phyloP scores from a whole-genome alignment of 768 basidiomycete genomes.

The Hypsizygus marmoreus region DNA sequence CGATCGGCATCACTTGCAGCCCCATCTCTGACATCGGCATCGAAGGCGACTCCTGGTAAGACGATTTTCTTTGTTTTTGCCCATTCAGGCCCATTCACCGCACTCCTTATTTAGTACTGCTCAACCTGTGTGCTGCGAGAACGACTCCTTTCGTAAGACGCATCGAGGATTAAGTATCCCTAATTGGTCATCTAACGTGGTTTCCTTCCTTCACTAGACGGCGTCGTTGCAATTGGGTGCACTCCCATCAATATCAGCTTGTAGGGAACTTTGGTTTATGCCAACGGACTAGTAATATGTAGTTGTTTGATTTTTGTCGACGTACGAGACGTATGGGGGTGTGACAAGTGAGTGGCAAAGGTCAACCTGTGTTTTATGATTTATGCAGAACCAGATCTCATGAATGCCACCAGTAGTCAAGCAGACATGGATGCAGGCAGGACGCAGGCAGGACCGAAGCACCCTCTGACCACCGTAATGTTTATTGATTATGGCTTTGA shows the following conservation, averaged over 20 bases:
- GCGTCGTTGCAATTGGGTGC: constrained; percentile 28
- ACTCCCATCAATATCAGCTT: constrained; percentile 28
- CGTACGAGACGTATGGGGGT: too few species aligned
- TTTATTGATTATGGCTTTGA: too few species aligned
- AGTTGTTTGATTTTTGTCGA: too few species aligned
- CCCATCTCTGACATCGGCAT: constrained; percentile 28
- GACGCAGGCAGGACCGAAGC: too few species aligned
- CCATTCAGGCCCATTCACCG: background rate
- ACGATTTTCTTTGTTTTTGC: constrained; percentile 1
- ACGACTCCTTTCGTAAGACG: constrained; percentile 28
- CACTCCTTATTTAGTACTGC: constrained; percentile 18
- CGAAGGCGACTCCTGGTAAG: constrained; percentile 20
- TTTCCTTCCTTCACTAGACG: constrained; percentile 15
- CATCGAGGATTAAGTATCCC: background rate
- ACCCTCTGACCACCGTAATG: too few species aligned
- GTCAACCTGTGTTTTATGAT: too few species aligned
- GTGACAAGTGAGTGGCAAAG: too few species aligned
- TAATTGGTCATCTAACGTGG: background rate
- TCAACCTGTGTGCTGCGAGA: constrained; percentile 32
- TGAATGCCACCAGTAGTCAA: too few species aligned
- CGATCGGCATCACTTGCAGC: constrained; percentile 27
- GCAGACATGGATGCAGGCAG: too few species aligned
- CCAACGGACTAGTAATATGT: too few species aligned
- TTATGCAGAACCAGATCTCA: too few species aligned
- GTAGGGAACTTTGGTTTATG: constrained; percentile 10